phyloP scores from a whole-genome alignment of 177 flowering plant species.

The Telopea speciosissima region DNA sequence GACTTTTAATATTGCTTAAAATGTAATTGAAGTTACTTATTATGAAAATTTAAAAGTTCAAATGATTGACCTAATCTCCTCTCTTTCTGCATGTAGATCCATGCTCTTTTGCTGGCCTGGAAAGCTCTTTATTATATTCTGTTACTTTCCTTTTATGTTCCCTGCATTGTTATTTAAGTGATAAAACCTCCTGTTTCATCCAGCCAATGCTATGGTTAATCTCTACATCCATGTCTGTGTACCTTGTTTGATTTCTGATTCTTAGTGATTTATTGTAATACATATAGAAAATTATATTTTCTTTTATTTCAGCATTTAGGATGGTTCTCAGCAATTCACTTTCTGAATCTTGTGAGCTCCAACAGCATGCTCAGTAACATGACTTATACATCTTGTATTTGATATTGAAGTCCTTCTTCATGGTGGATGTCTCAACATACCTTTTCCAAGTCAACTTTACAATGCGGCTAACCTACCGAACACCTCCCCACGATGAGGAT shows the following conservation, averaged over 20 bases:
- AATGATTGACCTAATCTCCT: neutral
- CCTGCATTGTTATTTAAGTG: neutral
- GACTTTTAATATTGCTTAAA: too few relatives aligned
- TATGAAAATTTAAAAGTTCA: neutral
- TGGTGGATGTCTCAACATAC: constrained; percentile 57
- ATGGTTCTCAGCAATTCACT: neutral
- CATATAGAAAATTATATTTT: neutral
- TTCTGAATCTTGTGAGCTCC: neutral
- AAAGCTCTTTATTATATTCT: neutral
- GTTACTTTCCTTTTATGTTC: neutral
- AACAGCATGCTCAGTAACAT: neutral
- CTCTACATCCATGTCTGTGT: neutral
- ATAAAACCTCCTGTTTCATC: neutral
- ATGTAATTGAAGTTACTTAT: too few relatives aligned
- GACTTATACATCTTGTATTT: constrained; percentile 11
- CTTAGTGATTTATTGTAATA: neutral
- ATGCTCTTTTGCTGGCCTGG: neutral
- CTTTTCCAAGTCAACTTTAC: constrained; percentile 57
- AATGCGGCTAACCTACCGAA: constrained; percentile 86
- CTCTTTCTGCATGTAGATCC: too few relatives aligned
- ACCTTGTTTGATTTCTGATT: neutral
- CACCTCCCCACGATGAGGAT: constrained; percentile 61
- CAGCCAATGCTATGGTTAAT: neutral
- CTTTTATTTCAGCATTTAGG: neutral
- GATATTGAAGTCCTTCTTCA: constrained; percentile 60